Conservation (phyloP, 2,329 filamentous ascomycete genomes). For the Penicillium sp. region DNA sequence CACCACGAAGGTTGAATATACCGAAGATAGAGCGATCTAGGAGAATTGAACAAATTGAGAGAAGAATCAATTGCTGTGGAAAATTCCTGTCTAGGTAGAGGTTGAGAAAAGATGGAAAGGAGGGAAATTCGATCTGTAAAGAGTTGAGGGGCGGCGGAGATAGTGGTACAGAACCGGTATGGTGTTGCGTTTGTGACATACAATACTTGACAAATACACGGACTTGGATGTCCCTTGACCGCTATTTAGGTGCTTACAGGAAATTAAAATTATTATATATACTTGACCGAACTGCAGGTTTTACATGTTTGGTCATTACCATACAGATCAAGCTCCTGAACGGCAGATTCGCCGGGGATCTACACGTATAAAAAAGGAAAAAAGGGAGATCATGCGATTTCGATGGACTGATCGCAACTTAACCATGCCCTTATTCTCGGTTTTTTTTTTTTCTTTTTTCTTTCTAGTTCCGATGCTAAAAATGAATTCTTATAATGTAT, state of each 20-base stretch:
- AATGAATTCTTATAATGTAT: constrained; percentile 1
- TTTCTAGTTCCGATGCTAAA: neutral
- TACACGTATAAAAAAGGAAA: constrained; percentile 6
- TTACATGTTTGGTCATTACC: constrained; percentile 1
- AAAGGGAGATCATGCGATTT: constrained; percentile 11
- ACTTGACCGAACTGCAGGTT: neutral
- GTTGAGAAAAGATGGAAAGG: constrained; percentile 7
- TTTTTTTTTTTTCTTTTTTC: too few species aligned
- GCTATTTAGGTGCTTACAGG: neutral
- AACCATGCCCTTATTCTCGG: neutral
- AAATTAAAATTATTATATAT: neutral
- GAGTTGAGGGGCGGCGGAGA: constrained; percentile 21
- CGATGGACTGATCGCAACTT: constrained; percentile 5
- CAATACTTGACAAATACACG: constrained; percentile 4
- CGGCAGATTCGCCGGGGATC: constrained; percentile 10
- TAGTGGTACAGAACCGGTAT: constrained; percentile 12
- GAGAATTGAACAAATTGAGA: constrained; percentile 13
- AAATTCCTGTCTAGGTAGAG: neutral
- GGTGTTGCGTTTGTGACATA: constrained; percentile 1
- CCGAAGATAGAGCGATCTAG: constrained; percentile 5
- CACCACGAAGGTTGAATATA: neutral
- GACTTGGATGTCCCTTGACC: neutral
- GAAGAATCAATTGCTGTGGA: constrained; percentile 6
- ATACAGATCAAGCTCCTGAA: constrained; percentile 7
- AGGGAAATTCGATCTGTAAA: constrained; percentile 25